These are phyloP conservation scores for Ilex aquifolium DNA, from an alignment of 257 asterid genomes.

Conservation along the genomic window DNA sequence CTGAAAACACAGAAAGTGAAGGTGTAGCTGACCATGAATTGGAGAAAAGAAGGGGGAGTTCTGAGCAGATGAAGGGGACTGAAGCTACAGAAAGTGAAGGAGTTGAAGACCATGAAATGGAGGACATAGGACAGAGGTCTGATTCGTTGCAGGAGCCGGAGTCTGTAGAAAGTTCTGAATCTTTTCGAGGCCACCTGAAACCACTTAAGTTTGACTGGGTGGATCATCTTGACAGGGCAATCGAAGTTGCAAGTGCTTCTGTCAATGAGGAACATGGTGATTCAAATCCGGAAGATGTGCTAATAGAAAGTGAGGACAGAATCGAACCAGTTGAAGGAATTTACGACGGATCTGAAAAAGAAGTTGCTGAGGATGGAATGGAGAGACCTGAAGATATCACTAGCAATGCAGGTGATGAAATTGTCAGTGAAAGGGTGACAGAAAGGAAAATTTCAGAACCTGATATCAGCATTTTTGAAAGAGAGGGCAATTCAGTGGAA, in stretches of 20 bases:
- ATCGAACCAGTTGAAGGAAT: not conserved
- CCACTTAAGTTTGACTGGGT: no score
- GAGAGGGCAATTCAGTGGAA: not conserved
- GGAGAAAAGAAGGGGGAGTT: constrained; percentile 9
- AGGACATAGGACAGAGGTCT: no score
- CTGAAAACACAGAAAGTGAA: constrained; percentile 19
- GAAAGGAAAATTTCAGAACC: no score
- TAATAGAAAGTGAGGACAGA: constrained; percentile 10
- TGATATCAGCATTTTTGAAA: no score
- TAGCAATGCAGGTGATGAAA: no score
- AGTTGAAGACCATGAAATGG: not conserved
- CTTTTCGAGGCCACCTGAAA: no score
- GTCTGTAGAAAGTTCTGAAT: constrained; percentile 4
- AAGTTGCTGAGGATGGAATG: not conserved
- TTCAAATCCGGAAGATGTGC: constrained; percentile 9
- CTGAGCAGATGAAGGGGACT: constrained; percentile 8
- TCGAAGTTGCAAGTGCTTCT: constrained; percentile 4
- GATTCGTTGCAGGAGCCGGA: not conserved
- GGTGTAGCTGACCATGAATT: constrained; percentile 12
- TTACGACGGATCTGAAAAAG: constrained; percentile 5
- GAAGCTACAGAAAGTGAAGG: constrained; percentile 4
- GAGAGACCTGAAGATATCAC: constrained; percentile 8
- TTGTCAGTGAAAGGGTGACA: no score
- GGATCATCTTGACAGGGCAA: no score
- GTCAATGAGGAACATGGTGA: constrained; percentile 14